Evolutionary conservation across 129 eudicot genomes (phyloP), one percentile per base, ranked within the genome.

Genomic region (Centaurea solstitialis): DNA sequence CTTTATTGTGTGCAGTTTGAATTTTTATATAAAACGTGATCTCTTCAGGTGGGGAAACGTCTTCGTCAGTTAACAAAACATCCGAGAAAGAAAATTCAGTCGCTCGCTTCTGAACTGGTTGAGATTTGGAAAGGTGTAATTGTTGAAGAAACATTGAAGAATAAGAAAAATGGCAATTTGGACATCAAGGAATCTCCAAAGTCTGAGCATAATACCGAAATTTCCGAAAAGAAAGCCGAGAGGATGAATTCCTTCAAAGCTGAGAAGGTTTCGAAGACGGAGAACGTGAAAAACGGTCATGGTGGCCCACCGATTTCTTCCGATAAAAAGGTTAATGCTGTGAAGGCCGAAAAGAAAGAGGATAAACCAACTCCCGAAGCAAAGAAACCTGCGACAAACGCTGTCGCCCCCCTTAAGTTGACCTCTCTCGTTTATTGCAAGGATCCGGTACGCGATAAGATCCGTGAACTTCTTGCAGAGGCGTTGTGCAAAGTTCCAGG

Each of bases 51-150:
- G 65, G 98, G 97, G 6, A 92, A 92, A 84, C 93, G 93, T 28
- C 91, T 94, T 43, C 91, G 94, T 6, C 90, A 84, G 67, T 83
- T 94, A 72, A 87, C 98, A n/a, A 94, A 94, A 79, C 97, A 94
- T 75, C 89, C 93, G 38, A 85, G 90, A 72, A 77, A 87, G 79
- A 90, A 89, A 83, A 94, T 94, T 35, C 91, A 92, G 81, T 77
- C 89, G 4, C 79, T 86, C 41, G 97, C 97, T 40, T 73, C 90
- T 41, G 87, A 90, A 50, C 81, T 92, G 41, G 87, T 94, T 53
- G 93, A 89, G 84, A 84, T 80, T 39, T 94, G 98, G 98, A 94
- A 92, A 84, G 77, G 81, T 41, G 84, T 94, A 66, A 89, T 94
- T 23, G 87, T 94, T 50, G 79, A 87, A 73, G 96, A 94, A 87